phyloP scores from a whole-genome alignment of 805 yeast genomes.

The Candida boleticola region DNA sequence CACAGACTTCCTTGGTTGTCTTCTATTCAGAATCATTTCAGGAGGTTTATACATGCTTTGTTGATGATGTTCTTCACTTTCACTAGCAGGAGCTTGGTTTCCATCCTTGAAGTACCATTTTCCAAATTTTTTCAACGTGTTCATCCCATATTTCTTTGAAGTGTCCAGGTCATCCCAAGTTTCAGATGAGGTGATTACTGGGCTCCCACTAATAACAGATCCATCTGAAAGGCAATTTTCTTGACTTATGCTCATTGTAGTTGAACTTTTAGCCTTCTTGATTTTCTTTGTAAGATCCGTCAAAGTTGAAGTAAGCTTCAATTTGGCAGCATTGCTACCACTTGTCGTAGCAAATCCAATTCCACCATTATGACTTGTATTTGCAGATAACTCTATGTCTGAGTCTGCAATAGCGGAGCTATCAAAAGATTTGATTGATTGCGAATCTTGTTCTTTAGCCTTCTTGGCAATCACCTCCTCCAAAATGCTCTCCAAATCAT shows the following conservation, averaged over 20 bases:
- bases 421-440: not conserved
- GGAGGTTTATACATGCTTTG: constrained; percentile 43
- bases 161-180: constrained; percentile 2
- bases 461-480: constrained; percentile 1
- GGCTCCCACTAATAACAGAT: constrained; percentile 10
- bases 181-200: not conserved
- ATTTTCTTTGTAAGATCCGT: constrained; percentile 25
- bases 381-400: not conserved
- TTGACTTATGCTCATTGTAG: constrained; percentile 22
- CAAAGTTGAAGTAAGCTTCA: constrained; percentile 20
- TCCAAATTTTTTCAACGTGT: constrained; percentile 57
- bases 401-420: not conserved
- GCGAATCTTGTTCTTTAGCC: not conserved
- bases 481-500: not conserved
- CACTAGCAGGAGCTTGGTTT: constrained; percentile 7
- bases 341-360: not conserved
- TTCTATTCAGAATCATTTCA: constrained; percentile 64
- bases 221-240: constrained; percentile 28
- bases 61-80: constrained; percentile 11
- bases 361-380: not conserved
- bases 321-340: constrained; percentile 8
- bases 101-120: constrained; percentile 65
- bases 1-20: constrained; percentile 29
- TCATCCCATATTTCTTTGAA: constrained; percentile 18
- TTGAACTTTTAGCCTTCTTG: constrained; percentile 22